Evolutionary conservation across 108 stramenopile genomes (phyloP), one percentile per base, ranked within the genome.

Genomic region (Fistulifera solaris): DNA sequence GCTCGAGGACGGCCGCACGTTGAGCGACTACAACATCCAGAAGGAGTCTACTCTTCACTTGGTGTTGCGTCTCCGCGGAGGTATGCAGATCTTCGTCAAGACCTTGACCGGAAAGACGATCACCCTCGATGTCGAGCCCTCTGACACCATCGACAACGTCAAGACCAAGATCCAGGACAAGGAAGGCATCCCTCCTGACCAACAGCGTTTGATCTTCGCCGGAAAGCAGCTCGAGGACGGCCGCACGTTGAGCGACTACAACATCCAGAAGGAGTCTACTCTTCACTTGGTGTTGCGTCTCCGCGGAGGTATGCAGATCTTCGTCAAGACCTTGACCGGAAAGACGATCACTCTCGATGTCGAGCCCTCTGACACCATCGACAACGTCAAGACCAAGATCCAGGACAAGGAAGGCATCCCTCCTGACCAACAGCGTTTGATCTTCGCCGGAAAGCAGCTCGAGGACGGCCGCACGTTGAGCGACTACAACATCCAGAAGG

Each of bases 201-300:
- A 90, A 57, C 88, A 91, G 67, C 80, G 89, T 53, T 52, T 94
- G 48, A 86, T 94, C 62, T 87, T 94, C 61, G 89, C 87, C 35
- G 96, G 93, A 59, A 95, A 97, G 85, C 96, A 97, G 71, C 80
- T 99, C 49, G 97, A 98, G 77, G 97, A 96, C 61, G 95, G 95
- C 56, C 89, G 95, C 40, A 96, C 97, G 15, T 74, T 98, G 22
- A 72, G 76, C 23, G 97, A 98, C 71, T 72, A 66, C 65, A 72
- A 72, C 61, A 72, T 72, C 82, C 92, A 94, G 67, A 79, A 79
- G 78, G 83, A 85, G 71, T 81, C 78, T 1, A 84, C 80, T 12
- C 79, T 88, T 14, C 91, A 93, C 68, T 68, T 89, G 66, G 87
- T 89, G 42, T 75, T 89, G 7, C 80, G 87, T 68, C 73, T 93